Evolutionary conservation across 2,329 filamentous ascomycete species (phyloP), one percentile per base, ranked within the genome.

Genomic region (Aspergillus cejpii): DNA sequence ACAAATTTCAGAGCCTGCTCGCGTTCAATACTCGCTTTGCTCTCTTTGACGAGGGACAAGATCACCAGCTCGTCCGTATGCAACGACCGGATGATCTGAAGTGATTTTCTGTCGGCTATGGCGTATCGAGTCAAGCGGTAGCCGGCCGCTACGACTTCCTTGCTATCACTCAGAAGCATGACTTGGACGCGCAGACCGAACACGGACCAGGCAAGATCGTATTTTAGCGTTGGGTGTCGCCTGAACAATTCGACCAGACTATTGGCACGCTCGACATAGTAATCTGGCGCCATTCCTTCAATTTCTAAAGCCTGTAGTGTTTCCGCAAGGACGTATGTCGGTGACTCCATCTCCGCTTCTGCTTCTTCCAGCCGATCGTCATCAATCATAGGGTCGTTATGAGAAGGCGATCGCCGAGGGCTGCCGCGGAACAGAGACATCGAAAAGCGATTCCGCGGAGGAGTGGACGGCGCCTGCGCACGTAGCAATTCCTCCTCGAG

Each of bases 1-100:
- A 97, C 84, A 63, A 98, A 96, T 64, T 98, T 98, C 58, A 98
- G 74, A 10, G 92, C 92, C 68, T 98, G 92, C 66, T 98, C 92
- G 43, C 94, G 80, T 70, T 98, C 92, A 14, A 98, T 87, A 56
- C 91, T 90, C n/a, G 91, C 87, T 66, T 96, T 97, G 60, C 86
- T 85, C 64, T 97, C 92, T 63, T 97, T 97, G 53, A 94, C 88
- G 26, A 98, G 73, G 1, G 92, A 97, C 58, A 91, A 75, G 29
- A 95, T 88, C 21, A 96, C 90, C 15, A 97, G 74, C 57, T 88
- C 91, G 64, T 98, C 94, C 0, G 89, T 97, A 55, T 96, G 90
- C 15, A 97, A 73, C 11, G 78, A 78, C 44, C 91, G 81, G 49
- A 98, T 95, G 39, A 84, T 95, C 62, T 87, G 85, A 19, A 98